Evolutionary conservation across 352 stramenopile species (phyloP), one percentile per base, ranked within the genome.

Genomic region (Globisporangium uncinulatum): DNA sequence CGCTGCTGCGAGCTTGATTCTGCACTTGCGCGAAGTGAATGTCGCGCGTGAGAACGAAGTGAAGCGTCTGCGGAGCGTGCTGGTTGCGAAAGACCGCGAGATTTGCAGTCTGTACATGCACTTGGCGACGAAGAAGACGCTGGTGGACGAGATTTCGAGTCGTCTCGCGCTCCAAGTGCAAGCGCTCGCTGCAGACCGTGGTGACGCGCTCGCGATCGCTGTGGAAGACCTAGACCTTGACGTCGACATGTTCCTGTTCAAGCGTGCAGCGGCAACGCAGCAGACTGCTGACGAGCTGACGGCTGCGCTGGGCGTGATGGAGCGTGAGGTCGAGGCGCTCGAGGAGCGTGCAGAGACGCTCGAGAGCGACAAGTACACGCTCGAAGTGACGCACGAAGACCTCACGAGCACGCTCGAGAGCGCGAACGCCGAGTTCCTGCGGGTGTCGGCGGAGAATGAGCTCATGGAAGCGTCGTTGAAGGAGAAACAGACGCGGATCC

Each of bases 51-150:
- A 78, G 52, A 70, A 70, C 43, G 74, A 87, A 43, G 61, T 88
- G 34, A 64, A 71, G 45, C 57, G 69, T 29, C 71, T 92, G 37
- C 66, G 65, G n/a, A 61, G 57, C 15, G 66, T 70, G 17, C 59
- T 92, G 29, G 68, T 79, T 54, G 82, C 89, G 55, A 92, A 90
- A 59, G 79, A 92, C 32, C 76, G 78, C n/a, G 79, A 92, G 63
- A 90, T 92, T 39, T 92, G 82, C 63, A 71, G 78, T 47, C 60
- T 92, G 10, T 86, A 92, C 44, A 79, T 89, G 68, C 73, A 89
- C 57, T 52, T 92, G 57, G 89, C 79, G 34, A 89, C 78, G 19
- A 89, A 92, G 63, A 85, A 87, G 66, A 88, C 85, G 56, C 70
- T 92, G 5, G 67, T 90, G 15, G 78, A 88, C 15, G 79, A 92